Evolutionary conservation across 768 basidiomycete genomes (phyloP).

Genomic region (Russula olivacea): DNA sequence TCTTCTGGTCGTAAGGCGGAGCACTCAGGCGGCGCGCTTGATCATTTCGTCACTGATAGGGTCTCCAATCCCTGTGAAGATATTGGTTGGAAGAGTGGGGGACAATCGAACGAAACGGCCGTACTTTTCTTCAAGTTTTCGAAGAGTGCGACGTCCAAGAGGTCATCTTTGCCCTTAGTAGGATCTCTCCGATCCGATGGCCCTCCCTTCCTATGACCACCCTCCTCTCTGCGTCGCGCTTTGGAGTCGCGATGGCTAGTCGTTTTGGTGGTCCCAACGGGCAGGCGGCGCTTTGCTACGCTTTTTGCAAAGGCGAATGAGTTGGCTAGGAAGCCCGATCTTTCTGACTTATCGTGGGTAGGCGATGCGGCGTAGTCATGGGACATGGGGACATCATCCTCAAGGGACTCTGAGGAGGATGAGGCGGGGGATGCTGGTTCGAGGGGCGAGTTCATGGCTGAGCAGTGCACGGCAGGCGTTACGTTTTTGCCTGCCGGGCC

Average conservation of each 20-base stretch:
- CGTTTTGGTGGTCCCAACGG: constrained; percentile 17
- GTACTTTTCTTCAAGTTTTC: constrained; percentile 21
- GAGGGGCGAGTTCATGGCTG: constrained; percentile 26
- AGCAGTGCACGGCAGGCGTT: not conserved
- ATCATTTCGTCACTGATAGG: constrained; percentile 30
- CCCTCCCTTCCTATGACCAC: constrained; percentile 16
- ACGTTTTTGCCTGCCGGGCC: constrained; percentile 6
- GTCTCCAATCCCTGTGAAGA: constrained; percentile 30
- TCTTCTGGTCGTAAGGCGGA: not conserved
- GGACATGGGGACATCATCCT: constrained; percentile 2
- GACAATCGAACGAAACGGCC: not conserved
- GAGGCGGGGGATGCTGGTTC: constrained; percentile 26
- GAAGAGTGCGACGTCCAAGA: constrained; percentile 17
- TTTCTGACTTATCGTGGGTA: constrained; percentile 4
- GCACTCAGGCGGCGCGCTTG: constrained; percentile 25
- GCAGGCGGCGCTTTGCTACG: constrained; percentile 23
- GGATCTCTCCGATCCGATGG: constrained; percentile 15
- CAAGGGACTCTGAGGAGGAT: constrained; percentile 27
- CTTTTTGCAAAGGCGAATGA: constrained; percentile 9
- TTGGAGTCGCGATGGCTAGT: constrained; percentile 24
- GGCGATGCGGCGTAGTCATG: constrained; percentile 8
- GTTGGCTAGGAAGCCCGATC: constrained; percentile 3
- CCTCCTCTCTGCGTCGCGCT: constrained; percentile 24
- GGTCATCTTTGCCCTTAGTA: constrained; percentile 19
- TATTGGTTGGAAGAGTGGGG: not conserved